These are phyloP conservation scores for Blastobotrys mokoenaii DNA, from an alignment of 805 yeast genomes.

Conservation along the genomic window DNA sequence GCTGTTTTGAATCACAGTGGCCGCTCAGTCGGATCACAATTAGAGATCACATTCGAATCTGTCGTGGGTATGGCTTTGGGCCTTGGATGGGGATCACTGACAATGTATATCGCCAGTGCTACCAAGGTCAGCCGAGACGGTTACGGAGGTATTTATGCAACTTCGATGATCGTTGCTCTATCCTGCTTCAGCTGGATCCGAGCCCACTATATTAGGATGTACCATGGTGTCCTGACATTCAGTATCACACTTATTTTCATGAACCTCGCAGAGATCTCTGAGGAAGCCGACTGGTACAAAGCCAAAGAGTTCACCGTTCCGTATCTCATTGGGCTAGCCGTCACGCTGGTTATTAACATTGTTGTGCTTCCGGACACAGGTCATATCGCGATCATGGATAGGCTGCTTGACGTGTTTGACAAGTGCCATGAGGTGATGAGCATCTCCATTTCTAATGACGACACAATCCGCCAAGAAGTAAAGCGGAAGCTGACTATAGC, in stretches of 20 bases:
- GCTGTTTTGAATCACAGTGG: conserved; percentile 40
- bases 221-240: conserved; percentile 25
- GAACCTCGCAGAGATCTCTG: conserved; percentile 24
- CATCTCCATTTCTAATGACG: conserved; percentile 14
- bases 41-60: conserved; percentile 37
- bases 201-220: conserved; percentile 33
- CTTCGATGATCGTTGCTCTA: conserved; percentile 34
- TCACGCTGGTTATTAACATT: conserved; percentile 31
- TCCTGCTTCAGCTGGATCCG: conserved; percentile 35
- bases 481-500: conserved; percentile 29
- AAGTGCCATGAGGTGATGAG: conserved; percentile 10
- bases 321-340: conserved; percentile 35
- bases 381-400: conserved; percentile 26
- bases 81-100: conserved; percentile 38
- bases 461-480: conserved; percentile 14
- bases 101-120: conserved; percentile 35
- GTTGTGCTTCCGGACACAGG: conserved; percentile 36
- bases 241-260: conserved; percentile 15
- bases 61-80: conserved; percentile 35
- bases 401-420: conserved; percentile 21
- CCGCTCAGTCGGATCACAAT: conserved; percentile 38
- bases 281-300: conserved; percentile 12
- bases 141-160: conserved; percentile 40
- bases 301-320: conserved; percentile 37
- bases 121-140: conserved; percentile 34